Evolutionary conservation across 2,329 filamentous ascomycete genomes (phyloP), one percentile per base, ranked within the genome.

Genomic region (Trichothecium sympodiale): DNA sequence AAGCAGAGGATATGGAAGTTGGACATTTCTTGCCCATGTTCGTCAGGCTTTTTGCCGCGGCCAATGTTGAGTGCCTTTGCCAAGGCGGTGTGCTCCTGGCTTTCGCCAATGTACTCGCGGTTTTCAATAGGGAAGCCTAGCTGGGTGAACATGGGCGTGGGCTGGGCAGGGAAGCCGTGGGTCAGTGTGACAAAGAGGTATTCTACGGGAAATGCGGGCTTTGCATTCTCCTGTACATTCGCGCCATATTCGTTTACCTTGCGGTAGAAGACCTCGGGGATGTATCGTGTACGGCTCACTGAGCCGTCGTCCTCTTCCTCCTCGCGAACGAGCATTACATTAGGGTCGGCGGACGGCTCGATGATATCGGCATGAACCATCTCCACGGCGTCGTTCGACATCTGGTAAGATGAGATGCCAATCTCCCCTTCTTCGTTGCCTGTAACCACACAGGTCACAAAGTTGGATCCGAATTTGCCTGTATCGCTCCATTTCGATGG

Each of bases 401-500:
- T 88, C 58, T 98, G 91, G 51, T 96, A 98, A 1, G 88, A 79
- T 4, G 86, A 84, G 42, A 98, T 84, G 14, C 80, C 73, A 46
- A 98, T 96, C 43, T 87, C 79, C 37, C 88, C 86, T 33, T 84
- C 69, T 43, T 91, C 84, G 49, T 96, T 89, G 32, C 89, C 89
- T n/a, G 85, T 89, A 41, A 98, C 72, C 30, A 98, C 78, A 57
- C 91, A 98, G 1, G 91, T 96, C 33, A 98, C 88, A 55, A 96
- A 96, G 53, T 93, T 91, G 33, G 89, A 96, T 14, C 91, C 91
- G 52, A 95, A 98, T 37, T 74, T 74, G 31, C 89, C 91, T 3
- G 84, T 93, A 50, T 95, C 88, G 55, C 89, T 94, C 89, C 91
- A 98, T 57, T 95, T 96, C 8, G 85, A 91, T 14, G 86, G 69